Conservation (phyloP, 2,329 filamentous ascomycete species). For the Cladosporium velox region DNA sequence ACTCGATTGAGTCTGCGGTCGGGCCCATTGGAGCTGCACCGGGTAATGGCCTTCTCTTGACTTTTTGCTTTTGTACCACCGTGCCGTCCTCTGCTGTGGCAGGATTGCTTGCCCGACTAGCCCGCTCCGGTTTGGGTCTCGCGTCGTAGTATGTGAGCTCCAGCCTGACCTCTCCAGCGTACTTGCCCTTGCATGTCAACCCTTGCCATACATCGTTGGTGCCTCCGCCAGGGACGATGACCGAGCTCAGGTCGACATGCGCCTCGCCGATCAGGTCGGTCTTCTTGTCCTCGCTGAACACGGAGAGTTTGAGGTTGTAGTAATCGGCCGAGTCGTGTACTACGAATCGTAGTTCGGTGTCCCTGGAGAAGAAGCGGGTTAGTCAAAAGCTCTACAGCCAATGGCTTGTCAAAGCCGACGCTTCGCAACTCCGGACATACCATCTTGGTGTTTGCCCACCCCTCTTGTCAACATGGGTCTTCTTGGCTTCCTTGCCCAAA, state of each 20-base stretch:
- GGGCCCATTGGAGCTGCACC: slow-evolving; percentile 34
- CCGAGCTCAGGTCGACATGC: slow-evolving; percentile 79
- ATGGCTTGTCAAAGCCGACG: slow-evolving; percentile 10
- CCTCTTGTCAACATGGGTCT: slow-evolving; percentile 89
- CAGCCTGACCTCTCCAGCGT: slow-evolving; percentile 90
- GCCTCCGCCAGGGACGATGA: slow-evolving; percentile 84
- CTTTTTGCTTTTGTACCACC: slow-evolving; percentile 35
- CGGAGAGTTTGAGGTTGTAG: slow-evolving; percentile 88
- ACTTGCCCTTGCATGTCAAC: slow-evolving; percentile 86
- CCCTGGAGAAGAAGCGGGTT: slow-evolving; percentile 61
- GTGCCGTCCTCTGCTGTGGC: slow-evolving; percentile 33
- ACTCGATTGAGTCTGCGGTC: slow-evolving; percentile 12
- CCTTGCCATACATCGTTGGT: slow-evolving; percentile 92
- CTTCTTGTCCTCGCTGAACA: slow-evolving; percentile 98
- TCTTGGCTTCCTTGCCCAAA: slow-evolving; percentile 94
- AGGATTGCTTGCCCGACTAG: slow-evolving; percentile 46
- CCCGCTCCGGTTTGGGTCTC: slow-evolving; percentile 72
- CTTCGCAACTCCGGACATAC: slow-evolving; percentile 55
- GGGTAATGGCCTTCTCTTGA: slow-evolving; percentile 83
- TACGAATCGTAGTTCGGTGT: slow-evolving; percentile 92
- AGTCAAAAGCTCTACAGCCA: slow-evolving; percentile 16
- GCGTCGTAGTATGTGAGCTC: slow-evolving; percentile 97
- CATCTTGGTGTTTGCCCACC: slow-evolving; percentile 95
- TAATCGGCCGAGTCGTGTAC: slow-evolving; percentile 98
- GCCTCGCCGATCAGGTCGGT: slow-evolving; percentile 95